Base-by-base conservation (phyloP, 495 filamentous ascomycete genomes). In the Ascodesmis nigricans region DNA sequence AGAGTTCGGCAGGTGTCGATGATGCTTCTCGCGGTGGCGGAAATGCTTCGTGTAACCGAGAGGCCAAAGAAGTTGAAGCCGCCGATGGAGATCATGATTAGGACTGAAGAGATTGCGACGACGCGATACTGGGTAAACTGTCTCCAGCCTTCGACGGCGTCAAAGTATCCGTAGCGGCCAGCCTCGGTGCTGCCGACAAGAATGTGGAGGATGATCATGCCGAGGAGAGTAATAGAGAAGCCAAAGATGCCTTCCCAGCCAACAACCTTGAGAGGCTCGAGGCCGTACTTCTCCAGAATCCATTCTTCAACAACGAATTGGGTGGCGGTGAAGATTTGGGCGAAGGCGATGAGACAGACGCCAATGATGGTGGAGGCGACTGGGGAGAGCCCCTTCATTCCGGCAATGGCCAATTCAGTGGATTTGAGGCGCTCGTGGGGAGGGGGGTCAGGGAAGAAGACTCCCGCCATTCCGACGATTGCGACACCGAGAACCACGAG, bases 31-130 rank as follows among this genome's bases (percentile, higher is more conserved):
- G 83, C 76, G 0, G 87, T 97, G 14, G 87, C 87, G 27, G 72
- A 79, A 33, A 97, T 81, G 42, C 57, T 69, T 23, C 78, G 70
- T 2, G 87, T 97, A 5, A 97, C 83, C 3, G 73, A 78, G 10
- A 97, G 70, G 20, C 87, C 87, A 56, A 97, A 97, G 63, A 83
- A 95, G 59, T 97, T 97, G 69, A 93, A 97, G 33, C 84, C 81
- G 74, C 82, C 82, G 49, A 97, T 95, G 50, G 75, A 83, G 45
- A 97, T 67, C 87, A 97, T 97, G 42, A 93, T 95, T 25, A 83
- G 50, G 10, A 95, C 16, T 31, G 76, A 83, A 4, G 75, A 74
- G 0, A 83, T 43, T 18, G 69, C 67, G 33, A 97, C 69, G 1
- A 64, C 45, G n/a, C 57, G 61, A 50, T 90, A 69, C 15, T 66